These are phyloP conservation scores for Brassica incana DNA, from an alignment of 345 rosid species.

Conservation along the genomic window DNA sequence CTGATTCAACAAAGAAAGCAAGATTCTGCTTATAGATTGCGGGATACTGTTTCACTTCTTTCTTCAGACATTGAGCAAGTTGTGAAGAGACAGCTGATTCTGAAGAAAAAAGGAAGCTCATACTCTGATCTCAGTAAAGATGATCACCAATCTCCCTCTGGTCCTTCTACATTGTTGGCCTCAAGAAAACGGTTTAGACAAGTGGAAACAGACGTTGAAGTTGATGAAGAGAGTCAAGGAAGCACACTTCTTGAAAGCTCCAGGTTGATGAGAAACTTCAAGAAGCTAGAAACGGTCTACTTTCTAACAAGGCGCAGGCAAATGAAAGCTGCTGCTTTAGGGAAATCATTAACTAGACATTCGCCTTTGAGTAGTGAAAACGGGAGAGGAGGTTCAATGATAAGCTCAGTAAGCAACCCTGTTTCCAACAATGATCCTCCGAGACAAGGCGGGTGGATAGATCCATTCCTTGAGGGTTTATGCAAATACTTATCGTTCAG, in stretches of 20 bases:
- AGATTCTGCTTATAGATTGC: conserved; percentile 71
- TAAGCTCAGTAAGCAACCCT: neutral
- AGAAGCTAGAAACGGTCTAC: conserved; percentile 87
- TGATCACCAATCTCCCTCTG: too few species aligned
- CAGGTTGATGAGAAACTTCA: conserved; percentile 81
- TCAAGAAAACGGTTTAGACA: conserved; percentile 72
- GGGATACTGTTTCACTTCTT: conserved; percentile 64
- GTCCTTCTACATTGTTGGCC: conserved; percentile 47
- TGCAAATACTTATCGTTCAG: conserved; percentile 88
- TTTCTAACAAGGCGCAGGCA: conserved; percentile 74
- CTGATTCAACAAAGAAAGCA: conserved; percentile 70
- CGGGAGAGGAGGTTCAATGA: conserved; percentile 33
- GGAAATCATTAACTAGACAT: conserved; percentile 51
- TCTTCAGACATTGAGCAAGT: conserved; percentile 87
- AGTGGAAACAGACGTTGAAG: conserved; percentile 32
- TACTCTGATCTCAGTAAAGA: conserved; percentile 46
- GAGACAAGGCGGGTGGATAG: conserved; percentile 62
- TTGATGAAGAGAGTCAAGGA: conserved; percentile 49
- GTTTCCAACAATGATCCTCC: neutral
- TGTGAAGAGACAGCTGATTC: conserved; percentile 50
- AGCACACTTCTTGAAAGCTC: conserved; percentile 62
- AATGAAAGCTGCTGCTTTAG: conserved; percentile 43
- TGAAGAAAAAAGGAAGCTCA: conserved; percentile 55
- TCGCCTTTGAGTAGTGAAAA: conserved; percentile 70
- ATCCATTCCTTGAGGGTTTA: conserved; percentile 91